Conservation (phyloP, 345 rosid species). For the Triadica sebifera region DNA sequence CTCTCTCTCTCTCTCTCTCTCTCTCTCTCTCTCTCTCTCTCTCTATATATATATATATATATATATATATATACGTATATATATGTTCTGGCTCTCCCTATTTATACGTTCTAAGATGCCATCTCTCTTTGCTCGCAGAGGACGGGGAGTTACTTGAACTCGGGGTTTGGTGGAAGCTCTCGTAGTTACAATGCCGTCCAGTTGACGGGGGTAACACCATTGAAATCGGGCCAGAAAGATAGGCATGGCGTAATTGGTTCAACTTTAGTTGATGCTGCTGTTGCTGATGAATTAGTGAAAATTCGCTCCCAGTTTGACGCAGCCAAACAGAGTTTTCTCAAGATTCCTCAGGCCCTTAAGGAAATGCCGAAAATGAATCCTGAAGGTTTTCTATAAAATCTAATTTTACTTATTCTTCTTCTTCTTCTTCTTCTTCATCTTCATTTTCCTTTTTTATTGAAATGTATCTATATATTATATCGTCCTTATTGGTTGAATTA, state of each 20-base stretch:
- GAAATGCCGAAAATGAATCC: slow-evolving; percentile 85
- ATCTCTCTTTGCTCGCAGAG: slow-evolving; percentile 40
- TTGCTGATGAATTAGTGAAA: slow-evolving; percentile 48
- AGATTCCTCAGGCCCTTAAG: slow-evolving; percentile 61
- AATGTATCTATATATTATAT: neutral
- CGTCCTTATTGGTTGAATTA: slow-evolving; percentile 16
- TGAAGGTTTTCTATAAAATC: slow-evolving; percentile 56
- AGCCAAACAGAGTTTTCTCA: slow-evolving; percentile 69
- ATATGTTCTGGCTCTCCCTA: too few species aligned
- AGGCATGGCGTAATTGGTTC: slow-evolving; percentile 19
- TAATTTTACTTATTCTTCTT: too few species aligned
- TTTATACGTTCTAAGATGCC: neutral
- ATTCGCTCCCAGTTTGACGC: slow-evolving; percentile 60
- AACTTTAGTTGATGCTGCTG: slow-evolving; percentile 23
- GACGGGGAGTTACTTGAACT: slow-evolving; percentile 6
- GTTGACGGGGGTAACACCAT: slow-evolving; percentile 30
- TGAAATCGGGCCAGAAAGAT: slow-evolving; percentile 39
- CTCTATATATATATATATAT: too few species aligned
- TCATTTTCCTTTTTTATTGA: neutral
- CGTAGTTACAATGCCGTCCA: slow-evolving; percentile 32
- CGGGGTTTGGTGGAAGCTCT: slow-evolving; percentile 37
- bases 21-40: too few species aligned
- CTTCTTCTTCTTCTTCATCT: neutral
- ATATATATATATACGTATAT: too few species aligned
- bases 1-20: neutral